Evolutionary conservation across 306 rosid species (phyloP).

Genomic region (Cyclanthera cordifolia): DNA sequence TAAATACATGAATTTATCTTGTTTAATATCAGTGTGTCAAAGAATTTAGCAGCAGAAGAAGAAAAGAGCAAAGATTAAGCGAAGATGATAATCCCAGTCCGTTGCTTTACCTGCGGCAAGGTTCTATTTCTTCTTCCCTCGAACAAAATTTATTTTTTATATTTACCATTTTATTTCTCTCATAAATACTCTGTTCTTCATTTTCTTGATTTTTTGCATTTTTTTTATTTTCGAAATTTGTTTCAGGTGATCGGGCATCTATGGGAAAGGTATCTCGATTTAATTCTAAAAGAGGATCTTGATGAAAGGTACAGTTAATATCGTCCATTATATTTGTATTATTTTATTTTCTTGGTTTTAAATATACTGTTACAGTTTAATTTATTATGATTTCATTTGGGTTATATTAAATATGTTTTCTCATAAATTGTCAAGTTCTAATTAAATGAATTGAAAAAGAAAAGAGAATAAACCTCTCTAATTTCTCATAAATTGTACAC

Average conservation of each 20-base stretch:
- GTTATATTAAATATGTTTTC: too few species aligned
- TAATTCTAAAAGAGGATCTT: not conserved
- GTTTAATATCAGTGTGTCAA: not conserved
- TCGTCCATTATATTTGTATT: too few species aligned
- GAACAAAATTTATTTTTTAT: not conserved
- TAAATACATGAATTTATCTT: too few species aligned
- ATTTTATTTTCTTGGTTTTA: too few species aligned
- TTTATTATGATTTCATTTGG: not conserved
- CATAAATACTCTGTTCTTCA: not conserved
- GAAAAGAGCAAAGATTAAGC: not conserved
- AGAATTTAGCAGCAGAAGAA: not conserved
- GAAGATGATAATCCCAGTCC: conserved; percentile 3
- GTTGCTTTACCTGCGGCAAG: conserved; percentile 9
- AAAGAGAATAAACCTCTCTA: too few species aligned
- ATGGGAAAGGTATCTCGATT: not conserved
- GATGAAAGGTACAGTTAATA: not conserved
- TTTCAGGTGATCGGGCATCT: not conserved
- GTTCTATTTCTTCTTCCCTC: not conserved
- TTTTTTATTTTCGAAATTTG: not conserved
- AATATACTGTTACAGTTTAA: too few species aligned
- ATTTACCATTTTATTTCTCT: not conserved
- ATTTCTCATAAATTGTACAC: too few species aligned
- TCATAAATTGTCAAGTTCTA: too few species aligned
- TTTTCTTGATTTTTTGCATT: not conserved
- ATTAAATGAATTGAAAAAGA: too few species aligned